Evolutionary conservation across 2,329 filamentous ascomycete genomes (phyloP).

Genomic region (Pseudogymnoascus pannorum): DNA sequence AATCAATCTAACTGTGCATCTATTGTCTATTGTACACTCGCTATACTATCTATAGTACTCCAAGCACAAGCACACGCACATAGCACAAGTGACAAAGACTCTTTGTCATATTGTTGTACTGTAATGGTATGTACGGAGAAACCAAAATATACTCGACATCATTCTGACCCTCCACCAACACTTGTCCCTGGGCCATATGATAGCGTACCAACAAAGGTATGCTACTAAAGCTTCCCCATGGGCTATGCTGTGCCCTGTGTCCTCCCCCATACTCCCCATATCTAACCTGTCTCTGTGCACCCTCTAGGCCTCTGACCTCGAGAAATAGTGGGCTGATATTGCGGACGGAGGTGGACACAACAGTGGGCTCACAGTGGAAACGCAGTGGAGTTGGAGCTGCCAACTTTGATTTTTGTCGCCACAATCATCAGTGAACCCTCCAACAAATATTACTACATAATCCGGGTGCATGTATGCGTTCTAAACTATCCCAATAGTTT

Average conservation of each 20-base stretch:
- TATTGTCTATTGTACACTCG: background rate
- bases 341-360: background rate
- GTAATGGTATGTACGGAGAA: too few relatives aligned
- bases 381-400: constrained; percentile 1
- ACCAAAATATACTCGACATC: background rate
- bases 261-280: background rate
- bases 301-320: background rate
- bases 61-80: background rate
- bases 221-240: background rate
- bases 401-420: background rate
- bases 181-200: background rate
- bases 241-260: background rate
- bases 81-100: constrained; percentile 2
- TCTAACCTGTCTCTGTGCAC: background rate
- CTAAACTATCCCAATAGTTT: background rate
- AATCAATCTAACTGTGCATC: background rate
- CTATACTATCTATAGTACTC: background rate
- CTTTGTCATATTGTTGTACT: background rate
- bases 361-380: background rate
- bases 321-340: background rate
- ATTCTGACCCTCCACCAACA: background rate
- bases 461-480: background rate
- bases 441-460: background rate
- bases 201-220: background rate
- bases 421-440: background rate